Base-by-base conservation (phyloP, 345 rosid species). In the Eucalyptus globulus region DNA sequence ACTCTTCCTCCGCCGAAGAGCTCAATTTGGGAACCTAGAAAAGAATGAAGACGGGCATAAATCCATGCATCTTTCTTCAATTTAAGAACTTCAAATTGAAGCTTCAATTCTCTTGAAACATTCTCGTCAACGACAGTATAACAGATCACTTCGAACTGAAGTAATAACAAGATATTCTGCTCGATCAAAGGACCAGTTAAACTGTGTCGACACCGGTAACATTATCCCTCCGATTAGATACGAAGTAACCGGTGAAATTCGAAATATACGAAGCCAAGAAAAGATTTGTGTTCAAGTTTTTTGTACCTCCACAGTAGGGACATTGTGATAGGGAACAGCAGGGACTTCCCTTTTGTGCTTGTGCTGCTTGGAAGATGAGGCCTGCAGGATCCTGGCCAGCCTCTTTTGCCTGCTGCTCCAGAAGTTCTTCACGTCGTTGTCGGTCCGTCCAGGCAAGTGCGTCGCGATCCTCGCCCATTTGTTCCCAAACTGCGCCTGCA, bases 401-500 rank as follows among this genome's bases (percentile, higher is more conserved):
- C 96, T 93, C 94, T 97, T 98, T 86, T 95, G 96, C 90, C 99
- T 91, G 49, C 99, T 97, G 89, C 99, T 98, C 99, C 99, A 98
- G 85, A 97, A 98, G 88, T 96, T 97, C 96, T 98, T 98, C 13
- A 98, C 99, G 85, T 98, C 99, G 87, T 96, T 97, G 49, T 98
- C 99, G 22, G 99, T 96, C 86, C 99, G 92, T 8, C 99, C 99
- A 0, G 96, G 93, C 91, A 98, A 90, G 90, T 94, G 94, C 3
- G 99, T 96, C 2, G 99, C 99, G 26, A 98, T 98, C 90, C 93
- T 95, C 3, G 99, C 99, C 99, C 99, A 97, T 91, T 96, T 98
- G 93, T 98, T 97, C 9, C 99, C 99, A 34, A 96, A 92, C 87
- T 95, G 93, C 6, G 95, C 94, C 90, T 97, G 99, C 91, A 97